Evolutionary conservation across 208 protist species (phyloP), one percentile per base, ranked within the genome.

Genomic region (Porcisia deanei): DNA sequence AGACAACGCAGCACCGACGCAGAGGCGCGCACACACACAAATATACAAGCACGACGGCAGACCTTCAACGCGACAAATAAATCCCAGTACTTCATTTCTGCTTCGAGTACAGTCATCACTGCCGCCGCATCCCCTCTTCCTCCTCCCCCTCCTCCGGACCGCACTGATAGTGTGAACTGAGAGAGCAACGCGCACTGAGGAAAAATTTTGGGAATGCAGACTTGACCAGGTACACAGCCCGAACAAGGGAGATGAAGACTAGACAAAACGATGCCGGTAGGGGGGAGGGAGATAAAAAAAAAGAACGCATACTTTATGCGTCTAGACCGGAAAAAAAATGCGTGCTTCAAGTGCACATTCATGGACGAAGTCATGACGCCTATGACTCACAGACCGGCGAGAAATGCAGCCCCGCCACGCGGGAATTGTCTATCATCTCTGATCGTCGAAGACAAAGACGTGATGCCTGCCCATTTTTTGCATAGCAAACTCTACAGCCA

Each of bases 361-460:
- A 8, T 30, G 10, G 14, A 71, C 3, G 47, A n/a, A 8, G 39
- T 41, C 41, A 3, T n/a, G 12, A 45, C 0, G 12, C 25, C 18
- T 58, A 3, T 10, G 14, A 60, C 57, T 37, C 63, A 34, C 41
- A 10, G 22, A 1, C 7, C 63, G n/a, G 14, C 41, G 39, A 47
- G 52, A 73, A 55, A 43, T 16, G 54, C 54, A 14, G 41, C 25
- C n/a, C 2, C 25, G 12, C 2, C 30, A 43, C 49, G 47, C n/a
- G 66, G 34, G 34, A 3, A 4, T 10, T 2, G 8, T 20, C 6
- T 2, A 54, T 79, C 47, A 94, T 70, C 89, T 91, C 58, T 89
- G 90, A 74, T 97, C 93, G 47, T 97, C 88, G 75, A 92, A 96
- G 7, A 97, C 82, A 75, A 88, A 96, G 14, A 97, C 91, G 79